phyloP scores from a whole-genome alignment of 1,284 basidiomycete species.

The Ceratobasidium sp. region DNA sequence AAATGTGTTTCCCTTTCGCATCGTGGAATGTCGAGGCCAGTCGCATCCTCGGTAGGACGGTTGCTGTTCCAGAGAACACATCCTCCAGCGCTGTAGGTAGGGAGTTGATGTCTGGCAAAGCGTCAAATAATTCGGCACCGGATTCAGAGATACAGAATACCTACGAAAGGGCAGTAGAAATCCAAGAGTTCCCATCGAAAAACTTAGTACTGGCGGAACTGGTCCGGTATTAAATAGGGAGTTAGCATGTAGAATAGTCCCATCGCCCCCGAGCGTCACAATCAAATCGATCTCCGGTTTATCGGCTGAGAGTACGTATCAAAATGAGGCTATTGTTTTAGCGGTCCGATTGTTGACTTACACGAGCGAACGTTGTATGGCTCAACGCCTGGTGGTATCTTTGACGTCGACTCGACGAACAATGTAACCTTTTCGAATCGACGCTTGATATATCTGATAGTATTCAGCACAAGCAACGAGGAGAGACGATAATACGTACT shows the following conservation, averaged over 20 bases:
- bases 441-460: constrained; percentile 55
- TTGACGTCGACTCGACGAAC: constrained; percentile 69
- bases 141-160: constrained; percentile 47
- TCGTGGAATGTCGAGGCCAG: constrained; percentile 80
- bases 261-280: constrained; percentile 92
- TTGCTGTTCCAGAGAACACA: constrained; percentile 75
- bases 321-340: constrained; percentile 24
- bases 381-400: constrained; percentile 68
- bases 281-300: constrained; percentile 76
- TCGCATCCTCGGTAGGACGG: constrained; percentile 86
- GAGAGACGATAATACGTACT: constrained; percentile 43
- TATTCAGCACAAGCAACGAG: not conserved
- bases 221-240: constrained; percentile 87
- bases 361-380: constrained; percentile 63
- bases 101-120: constrained; percentile 73
- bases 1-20: constrained; percentile 55
- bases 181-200: constrained; percentile 94
- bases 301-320: constrained; percentile 46
- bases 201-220: constrained; percentile 93
- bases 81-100: constrained; percentile 79
- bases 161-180: constrained; percentile 93
- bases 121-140: not conserved
- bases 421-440: constrained; percentile 75
- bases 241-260: constrained; percentile 93
- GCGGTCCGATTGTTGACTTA: constrained; percentile 45